Conservation (phyloP, 805 yeast species). For the Kuraishia molischiana region DNA sequence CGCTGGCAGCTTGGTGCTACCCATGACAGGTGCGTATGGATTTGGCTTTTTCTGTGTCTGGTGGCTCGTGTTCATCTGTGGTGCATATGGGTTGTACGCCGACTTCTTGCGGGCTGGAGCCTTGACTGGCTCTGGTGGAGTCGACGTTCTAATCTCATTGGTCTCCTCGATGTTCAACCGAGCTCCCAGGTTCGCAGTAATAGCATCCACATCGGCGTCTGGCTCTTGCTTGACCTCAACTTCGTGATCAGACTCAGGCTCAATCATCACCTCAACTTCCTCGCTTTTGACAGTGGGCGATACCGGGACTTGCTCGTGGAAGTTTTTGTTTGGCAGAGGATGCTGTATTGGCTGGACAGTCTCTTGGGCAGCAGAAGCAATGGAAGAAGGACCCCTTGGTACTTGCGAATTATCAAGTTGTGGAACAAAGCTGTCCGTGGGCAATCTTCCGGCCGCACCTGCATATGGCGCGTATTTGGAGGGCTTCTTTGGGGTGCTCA, state of each 20-base stretch:
- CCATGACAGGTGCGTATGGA: not conserved
- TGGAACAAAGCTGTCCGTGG: too few relatives aligned
- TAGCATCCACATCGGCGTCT: too few relatives aligned
- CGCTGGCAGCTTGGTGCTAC: not conserved
- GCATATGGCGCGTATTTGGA: not conserved
- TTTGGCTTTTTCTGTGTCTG: not conserved
- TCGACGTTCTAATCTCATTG: not conserved
- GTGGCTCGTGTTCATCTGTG: not conserved
- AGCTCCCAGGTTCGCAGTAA: too few relatives aligned
- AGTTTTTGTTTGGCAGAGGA: not conserved
- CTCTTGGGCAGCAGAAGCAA: not conserved
- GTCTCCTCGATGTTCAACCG: too few relatives aligned
- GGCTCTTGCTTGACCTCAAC: too few relatives aligned
- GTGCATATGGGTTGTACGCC: slow-evolving; percentile 13
- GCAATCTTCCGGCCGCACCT: not conserved
- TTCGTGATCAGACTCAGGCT: too few relatives aligned
- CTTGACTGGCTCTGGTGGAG: not conserved
- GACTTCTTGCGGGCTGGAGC: too few relatives aligned
- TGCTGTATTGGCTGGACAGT: not conserved
- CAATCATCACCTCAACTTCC: not conserved
- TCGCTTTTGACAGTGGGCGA: not conserved
- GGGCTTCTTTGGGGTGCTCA: too few relatives aligned
- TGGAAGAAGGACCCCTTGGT: not conserved
- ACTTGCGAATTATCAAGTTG: too few relatives aligned
- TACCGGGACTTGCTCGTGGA: not conserved